phyloP scores from a whole-genome alignment of 2,329 filamentous ascomycete species.

The Paraconiothyrium sp. region DNA sequence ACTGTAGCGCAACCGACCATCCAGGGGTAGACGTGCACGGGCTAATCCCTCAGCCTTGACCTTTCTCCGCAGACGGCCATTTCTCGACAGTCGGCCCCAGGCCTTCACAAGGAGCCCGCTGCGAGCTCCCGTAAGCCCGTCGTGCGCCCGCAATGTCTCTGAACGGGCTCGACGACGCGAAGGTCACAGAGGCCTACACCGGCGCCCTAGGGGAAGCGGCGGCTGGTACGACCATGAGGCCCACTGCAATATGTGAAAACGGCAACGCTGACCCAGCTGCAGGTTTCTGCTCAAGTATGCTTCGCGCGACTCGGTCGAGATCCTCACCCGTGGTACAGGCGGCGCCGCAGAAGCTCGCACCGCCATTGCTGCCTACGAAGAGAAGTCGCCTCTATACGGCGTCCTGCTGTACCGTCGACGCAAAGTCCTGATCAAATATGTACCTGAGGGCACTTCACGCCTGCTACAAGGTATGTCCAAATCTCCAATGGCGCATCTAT shows the following conservation, averaged over 20 bases:
- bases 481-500: slow-evolving; percentile 7
- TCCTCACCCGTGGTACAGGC: slow-evolving; percentile 79
- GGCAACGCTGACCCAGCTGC: slow-evolving; percentile 33
- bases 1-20: neutral
- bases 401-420: slow-evolving; percentile 88
- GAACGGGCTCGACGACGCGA: slow-evolving; percentile 87
- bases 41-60: neutral
- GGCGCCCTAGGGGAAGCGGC: slow-evolving; percentile 82
- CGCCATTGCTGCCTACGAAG: slow-evolving; percentile 79
- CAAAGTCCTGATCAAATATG: slow-evolving; percentile 91
- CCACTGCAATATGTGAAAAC: slow-evolving; percentile 16
- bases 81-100: slow-evolving; percentile 20
- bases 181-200: slow-evolving; percentile 86
- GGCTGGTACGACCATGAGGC: slow-evolving; percentile 78
- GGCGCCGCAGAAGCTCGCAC: slow-evolving; percentile 86
- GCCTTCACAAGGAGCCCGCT: slow-evolving; percentile 19
- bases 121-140: slow-evolving; percentile 20
- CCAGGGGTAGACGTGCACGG: slow-evolving; percentile 14
- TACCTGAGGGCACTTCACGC: slow-evolving; percentile 89
- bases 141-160: slow-evolving; percentile 75
- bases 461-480: slow-evolving; percentile 81
- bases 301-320: slow-evolving; percentile 84
- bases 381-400: slow-evolving; percentile 88
- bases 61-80: slow-evolving; percentile 13
- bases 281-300: slow-evolving; percentile 97